These are phyloP conservation scores for Glycyrrhiza uralensis DNA, from an alignment of 306 rosid genomes.

Conservation along the genomic window DNA sequence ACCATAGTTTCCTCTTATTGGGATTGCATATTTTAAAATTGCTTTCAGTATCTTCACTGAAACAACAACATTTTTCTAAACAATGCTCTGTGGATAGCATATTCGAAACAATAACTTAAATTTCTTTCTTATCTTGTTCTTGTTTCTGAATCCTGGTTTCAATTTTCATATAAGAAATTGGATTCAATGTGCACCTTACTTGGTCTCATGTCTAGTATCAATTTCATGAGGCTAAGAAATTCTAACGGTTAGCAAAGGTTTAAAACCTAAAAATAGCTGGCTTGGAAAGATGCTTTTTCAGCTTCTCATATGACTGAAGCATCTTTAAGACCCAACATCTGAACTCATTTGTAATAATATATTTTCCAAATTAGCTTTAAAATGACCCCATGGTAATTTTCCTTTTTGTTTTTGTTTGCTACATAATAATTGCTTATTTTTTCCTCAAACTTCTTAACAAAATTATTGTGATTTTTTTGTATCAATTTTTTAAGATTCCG, in stretches of 20 bases:
- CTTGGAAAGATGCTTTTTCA: not conserved
- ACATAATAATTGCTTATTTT: not conserved
- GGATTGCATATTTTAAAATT: not conserved
- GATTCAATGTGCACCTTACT: not conserved
- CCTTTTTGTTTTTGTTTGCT: not conserved
- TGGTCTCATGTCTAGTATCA: not conserved
- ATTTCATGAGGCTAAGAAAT: not conserved
- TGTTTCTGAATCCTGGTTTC: constrained; percentile 7
- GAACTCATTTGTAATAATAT: not conserved
- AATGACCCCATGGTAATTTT: not conserved
- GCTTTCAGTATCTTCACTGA: not conserved
- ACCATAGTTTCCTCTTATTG: not conserved
- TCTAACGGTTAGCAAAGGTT: constrained; percentile 5
- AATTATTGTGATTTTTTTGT: not conserved
- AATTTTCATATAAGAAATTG: not conserved
- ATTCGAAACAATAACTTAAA: not conserved
- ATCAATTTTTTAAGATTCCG: constrained; percentile 56
- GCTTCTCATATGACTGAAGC: not conserved
- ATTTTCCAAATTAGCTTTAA: not conserved
- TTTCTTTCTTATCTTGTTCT: not conserved
- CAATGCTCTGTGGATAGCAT: not conserved
- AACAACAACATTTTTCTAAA: not conserved
- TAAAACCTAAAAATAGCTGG: not conserved
- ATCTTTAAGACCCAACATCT: not conserved
- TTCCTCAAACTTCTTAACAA: not conserved